Conservation (phyloP, 352 stramenopile genomes). For the Sclerospora graminicola region DNA sequence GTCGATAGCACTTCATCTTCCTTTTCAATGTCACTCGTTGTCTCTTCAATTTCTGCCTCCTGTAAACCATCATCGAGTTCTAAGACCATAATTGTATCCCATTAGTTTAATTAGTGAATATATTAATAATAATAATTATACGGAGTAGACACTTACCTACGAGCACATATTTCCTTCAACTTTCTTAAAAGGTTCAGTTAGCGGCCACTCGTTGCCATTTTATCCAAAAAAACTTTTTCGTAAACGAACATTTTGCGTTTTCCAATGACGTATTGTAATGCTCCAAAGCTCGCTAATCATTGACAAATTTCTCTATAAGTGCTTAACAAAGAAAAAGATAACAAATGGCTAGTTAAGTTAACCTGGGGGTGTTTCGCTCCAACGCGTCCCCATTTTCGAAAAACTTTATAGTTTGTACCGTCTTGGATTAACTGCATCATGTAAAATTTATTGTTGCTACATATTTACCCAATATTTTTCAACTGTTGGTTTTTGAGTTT, state of each 20-base stretch:
- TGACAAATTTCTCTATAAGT: too few species aligned
- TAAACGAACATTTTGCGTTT: constrained; percentile 41
- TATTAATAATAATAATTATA: neutral
- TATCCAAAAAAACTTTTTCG: constrained; percentile 58
- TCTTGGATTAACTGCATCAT: constrained; percentile 58
- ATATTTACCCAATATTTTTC: neutral
- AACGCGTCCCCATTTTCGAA: constrained; percentile 63
- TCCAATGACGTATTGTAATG: constrained; percentile 32
- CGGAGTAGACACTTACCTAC: constrained; percentile 28
- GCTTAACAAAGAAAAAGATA: neutral
- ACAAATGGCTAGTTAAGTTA: neutral
- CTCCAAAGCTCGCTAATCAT: constrained; percentile 26
- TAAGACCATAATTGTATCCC: constrained; percentile 1
- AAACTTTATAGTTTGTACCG: constrained; percentile 30
- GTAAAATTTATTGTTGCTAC: constrained; percentile 76
- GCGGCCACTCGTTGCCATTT: constrained; percentile 54
- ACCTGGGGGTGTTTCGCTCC: constrained; percentile 52
- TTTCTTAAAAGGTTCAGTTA: constrained; percentile 30
- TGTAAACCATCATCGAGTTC: constrained; percentile 29
- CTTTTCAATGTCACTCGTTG: constrained; percentile 21
- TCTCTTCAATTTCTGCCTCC: constrained; percentile 27
- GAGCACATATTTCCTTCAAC: constrained; percentile 47
- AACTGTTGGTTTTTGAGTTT: constrained; percentile 3
- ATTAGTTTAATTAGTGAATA: neutral
- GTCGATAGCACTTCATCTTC: constrained; percentile 20